These are phyloP conservation scores for Podaxis sp. DNA, from an alignment of 768 basidiomycete genomes.

Conservation along the genomic window DNA sequence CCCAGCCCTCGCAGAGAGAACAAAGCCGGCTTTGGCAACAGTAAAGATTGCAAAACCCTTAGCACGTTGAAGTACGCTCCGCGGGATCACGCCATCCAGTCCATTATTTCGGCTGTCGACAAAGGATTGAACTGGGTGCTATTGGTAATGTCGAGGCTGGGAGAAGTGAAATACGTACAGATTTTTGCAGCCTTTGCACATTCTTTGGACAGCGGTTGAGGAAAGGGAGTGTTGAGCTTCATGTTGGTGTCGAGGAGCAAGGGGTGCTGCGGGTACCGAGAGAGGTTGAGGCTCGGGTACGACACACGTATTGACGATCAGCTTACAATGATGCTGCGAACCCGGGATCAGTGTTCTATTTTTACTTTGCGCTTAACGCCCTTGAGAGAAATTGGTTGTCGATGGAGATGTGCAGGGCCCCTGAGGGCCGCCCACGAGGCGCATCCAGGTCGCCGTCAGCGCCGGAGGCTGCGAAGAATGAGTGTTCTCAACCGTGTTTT, in stretches of 20 bases:
- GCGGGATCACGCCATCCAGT: conserved; percentile 67
- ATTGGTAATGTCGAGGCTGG: conserved; percentile 3
- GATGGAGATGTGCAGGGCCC: neutral
- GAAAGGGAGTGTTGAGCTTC: conserved; percentile 47
- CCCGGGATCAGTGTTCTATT: neutral
- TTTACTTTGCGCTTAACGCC: neutral
- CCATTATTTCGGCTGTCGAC: conserved; percentile 79
- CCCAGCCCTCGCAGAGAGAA: conserved; percentile 79
- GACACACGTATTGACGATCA: neutral
- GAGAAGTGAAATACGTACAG: conserved; percentile 40
- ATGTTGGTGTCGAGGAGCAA: conserved; percentile 21
- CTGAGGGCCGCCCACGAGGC: neutral
- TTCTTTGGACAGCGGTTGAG: conserved; percentile 71
- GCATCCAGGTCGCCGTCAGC: conserved; percentile 1
- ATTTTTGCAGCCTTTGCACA: conserved; percentile 86
- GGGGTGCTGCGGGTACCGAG: conserved; percentile 5
- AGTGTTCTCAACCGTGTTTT: neutral
- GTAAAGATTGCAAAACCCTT: conserved; percentile 89
- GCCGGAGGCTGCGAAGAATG: neutral
- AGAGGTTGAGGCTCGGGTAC: neutral
- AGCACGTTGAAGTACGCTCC: conserved; percentile 44
- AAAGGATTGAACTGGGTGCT: conserved; percentile 69
- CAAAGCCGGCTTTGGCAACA: conserved; percentile 71
- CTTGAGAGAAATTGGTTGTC: conserved; percentile 1
- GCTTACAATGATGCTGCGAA: neutral